Percentiles rank a stretch among this genome's conserved stretches.
These are phyloP conservation scores for Fusarium irregulare DNA, from an alignment of 2,329 filamentous ascomycete genomes.

Conservation along the genomic window DNA sequence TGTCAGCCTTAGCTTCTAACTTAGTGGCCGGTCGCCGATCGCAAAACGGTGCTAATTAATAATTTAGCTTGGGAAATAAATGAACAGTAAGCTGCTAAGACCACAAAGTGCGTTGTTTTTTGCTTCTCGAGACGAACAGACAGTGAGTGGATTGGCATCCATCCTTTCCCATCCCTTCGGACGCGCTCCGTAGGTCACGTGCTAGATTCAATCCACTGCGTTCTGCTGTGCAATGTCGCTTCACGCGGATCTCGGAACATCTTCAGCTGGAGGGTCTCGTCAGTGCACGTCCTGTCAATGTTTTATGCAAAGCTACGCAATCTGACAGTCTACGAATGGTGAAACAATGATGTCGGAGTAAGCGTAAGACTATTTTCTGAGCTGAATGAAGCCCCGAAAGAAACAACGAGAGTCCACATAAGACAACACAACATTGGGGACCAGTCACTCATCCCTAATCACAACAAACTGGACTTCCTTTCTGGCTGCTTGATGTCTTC, in stretches of 20 bases:
- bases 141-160: background rate
- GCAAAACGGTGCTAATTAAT: conserved; percentile 2
- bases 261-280: background rate
- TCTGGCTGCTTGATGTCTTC: background rate
- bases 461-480: no score
- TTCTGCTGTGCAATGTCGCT: background rate
- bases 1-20: conserved; percentile 17
- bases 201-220: background rate
- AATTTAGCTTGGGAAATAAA: background rate
- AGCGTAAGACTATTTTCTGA: background rate
- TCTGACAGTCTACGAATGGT: background rate
- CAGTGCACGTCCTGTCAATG: background rate
- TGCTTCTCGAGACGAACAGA: background rate
- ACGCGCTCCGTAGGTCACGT: background rate
- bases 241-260: background rate
- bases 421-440: background rate
- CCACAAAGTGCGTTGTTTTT: background rate
- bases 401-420: background rate
- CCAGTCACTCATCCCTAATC: background rate
- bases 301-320: background rate
- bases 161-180: background rate
- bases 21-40: background rate
- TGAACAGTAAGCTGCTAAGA: background rate
- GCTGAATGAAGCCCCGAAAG: background rate
- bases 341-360: background rate